Percentiles rank a stretch among this genome's conserved stretches.
Conservation (phyloP, 495 filamentous ascomycete species). For the Aeminium ludgeri region DNA sequence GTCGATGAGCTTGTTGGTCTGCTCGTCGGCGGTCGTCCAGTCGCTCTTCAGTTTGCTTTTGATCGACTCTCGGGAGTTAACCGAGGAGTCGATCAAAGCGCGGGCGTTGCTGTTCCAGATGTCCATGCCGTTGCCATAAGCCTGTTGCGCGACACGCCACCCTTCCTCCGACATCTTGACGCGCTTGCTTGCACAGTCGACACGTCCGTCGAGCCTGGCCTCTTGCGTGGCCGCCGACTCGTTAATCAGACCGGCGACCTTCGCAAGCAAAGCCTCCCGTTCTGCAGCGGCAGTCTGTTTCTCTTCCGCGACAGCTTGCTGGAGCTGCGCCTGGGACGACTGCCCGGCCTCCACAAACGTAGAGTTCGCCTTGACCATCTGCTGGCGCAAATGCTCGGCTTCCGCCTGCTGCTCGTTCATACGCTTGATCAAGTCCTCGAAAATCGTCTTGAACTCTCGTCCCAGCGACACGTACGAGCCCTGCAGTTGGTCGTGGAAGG, state of each 20-base stretch:
- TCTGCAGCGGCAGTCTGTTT: conserved; percentile 55
- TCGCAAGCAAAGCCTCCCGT: conserved; percentile 50
- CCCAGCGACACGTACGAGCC: conserved; percentile 73
- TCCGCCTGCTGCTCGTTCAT: conserved; percentile 64
- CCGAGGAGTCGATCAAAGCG: conserved; percentile 50
- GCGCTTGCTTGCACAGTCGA: conserved; percentile 13
- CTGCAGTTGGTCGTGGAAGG: conserved; percentile 72
- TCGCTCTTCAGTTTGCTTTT: conserved; percentile 74
- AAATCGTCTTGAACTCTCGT: conserved; percentile 72
- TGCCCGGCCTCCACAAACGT: conserved; percentile 48
- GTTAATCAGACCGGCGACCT: conserved; percentile 61
- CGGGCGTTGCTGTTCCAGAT: conserved; percentile 55
- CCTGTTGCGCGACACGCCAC: conserved; percentile 31
- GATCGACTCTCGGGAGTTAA: conserved; percentile 53
- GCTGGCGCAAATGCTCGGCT: conserved; percentile 48
- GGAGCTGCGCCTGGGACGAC: conserved; percentile 46
- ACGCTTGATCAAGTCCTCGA: conserved; percentile 59
- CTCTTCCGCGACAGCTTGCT: conserved; percentile 60
- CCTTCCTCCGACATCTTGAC: conserved; percentile 10
- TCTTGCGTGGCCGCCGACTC: conserved; percentile 57
- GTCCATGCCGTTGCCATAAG: conserved; percentile 57
- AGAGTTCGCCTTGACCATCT: conserved; percentile 51
- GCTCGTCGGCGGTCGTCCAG: conserved; percentile 66
- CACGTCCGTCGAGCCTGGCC: conserved; percentile 44
- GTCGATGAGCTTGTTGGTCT: conserved; percentile 60